Base-by-base conservation (phyloP, 2,329 filamentous ascomycete species). In the Clarireedia homoeocarpa region DNA sequence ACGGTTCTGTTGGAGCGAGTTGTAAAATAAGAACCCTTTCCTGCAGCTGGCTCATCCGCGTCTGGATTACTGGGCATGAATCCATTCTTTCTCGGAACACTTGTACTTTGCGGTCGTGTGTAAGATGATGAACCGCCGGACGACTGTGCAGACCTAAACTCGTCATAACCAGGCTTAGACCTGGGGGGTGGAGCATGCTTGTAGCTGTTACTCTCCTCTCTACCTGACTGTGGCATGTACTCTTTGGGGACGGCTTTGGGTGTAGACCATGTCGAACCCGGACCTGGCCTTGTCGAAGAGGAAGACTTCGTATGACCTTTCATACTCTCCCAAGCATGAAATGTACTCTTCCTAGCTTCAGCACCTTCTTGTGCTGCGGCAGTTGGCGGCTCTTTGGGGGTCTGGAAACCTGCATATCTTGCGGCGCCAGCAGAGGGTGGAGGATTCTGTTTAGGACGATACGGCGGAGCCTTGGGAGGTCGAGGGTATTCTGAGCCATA, bases 321-420 rank as follows among this genome's bases (percentile, higher is more conserved):
- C 61, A 69, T 65, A 34, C 61, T 62, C 52, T 69, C 67, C 66
- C 66, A 70, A 44, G 67, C 68, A 48, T 66, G 56, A 49, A 67
- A 70, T 12, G 61, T 66, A 46, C 58, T 61, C 30, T 60, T 60
- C 53, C 68, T 60, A 20, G 66, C 65, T 44, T 67, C 62, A 9
- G 68, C 45, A 9, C 66, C 66, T 48, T 69, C 67, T 42, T 67
- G 60, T 42, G 62, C 52, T 30, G 63, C 58, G 27, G 63, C 60
- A 45, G 66, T 63, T 46, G 64, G 58, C 5, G 65, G 65, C 45
- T 60, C 45, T 26, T 61, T 61, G 5, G 66, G 65, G 12, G 67
- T 55, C 23, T 62, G 56, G 42, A 67, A 69, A 23, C 67, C 67
- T 14, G 62, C 60, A 58, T 69, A 70, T 58, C 62, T 59, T 53